A percentile compares a stretch with the other conserved stretches of the same genome.
Evolutionary conservation across 2,329 filamentous ascomycete genomes (phyloP).

Genomic region (Fusarium nygamai): DNA sequence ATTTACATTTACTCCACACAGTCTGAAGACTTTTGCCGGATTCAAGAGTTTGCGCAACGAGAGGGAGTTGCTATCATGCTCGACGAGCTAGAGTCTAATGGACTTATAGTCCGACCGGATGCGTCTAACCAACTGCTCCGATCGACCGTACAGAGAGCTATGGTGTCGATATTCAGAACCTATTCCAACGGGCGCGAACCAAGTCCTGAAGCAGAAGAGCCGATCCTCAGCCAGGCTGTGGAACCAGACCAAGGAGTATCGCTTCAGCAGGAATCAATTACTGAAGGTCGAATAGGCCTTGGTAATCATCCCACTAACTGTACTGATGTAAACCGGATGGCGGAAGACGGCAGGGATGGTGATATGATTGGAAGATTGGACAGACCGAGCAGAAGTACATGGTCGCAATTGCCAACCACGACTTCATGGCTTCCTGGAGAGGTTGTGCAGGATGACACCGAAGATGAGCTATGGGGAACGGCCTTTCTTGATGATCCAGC

Average conservation of each 20-base stretch:
- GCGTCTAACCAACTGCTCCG: not conserved
- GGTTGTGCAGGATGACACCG: too few species aligned
- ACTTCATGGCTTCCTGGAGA: too few species aligned
- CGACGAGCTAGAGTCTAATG: not conserved
- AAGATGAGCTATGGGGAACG: not conserved
- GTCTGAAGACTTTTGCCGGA: not conserved
- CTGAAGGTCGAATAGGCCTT: fast-evolving
- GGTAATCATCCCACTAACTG: fast-evolving
- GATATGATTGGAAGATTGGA: fast-evolving
- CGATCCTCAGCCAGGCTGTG: fast-evolving
- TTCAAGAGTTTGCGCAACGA: not conserved
- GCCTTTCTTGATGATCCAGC: not conserved
- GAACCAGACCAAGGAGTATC: not conserved
- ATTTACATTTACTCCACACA: not conserved
- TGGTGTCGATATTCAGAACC: not conserved
- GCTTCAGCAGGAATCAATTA: not conserved
- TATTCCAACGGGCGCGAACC: fast-evolving
- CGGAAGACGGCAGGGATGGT: fast-evolving
- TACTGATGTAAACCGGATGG: fast-evolving
- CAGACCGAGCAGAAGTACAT: too few species aligned
- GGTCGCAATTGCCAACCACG: not conserved
- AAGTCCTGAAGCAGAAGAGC: not conserved
- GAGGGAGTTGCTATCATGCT: not conserved
- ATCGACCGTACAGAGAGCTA: not conserved
- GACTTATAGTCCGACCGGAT: not conserved